Conservation (phyloP, 1,284 basidiomycete species). For the Trichosporon sp. region DNA sequence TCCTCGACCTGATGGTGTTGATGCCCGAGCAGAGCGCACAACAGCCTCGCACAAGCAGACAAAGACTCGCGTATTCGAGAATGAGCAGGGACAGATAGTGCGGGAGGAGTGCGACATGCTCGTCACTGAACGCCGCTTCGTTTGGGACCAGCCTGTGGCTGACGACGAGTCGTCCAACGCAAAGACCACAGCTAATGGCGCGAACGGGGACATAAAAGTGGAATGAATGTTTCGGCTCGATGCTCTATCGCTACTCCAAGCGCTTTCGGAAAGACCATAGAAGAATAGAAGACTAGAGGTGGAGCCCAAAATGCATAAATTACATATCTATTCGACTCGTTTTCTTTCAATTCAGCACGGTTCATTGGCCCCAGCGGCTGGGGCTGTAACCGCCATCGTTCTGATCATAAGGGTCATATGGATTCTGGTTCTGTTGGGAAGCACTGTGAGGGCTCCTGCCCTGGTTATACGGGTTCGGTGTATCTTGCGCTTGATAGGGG, state of each 20-base stretch:
- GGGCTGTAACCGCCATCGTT: not conserved
- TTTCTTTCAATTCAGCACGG: not conserved
- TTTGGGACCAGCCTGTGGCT: not conserved
- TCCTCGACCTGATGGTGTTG: not conserved
- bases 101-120: slow-evolving; percentile 17
- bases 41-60: slow-evolving; percentile 10
- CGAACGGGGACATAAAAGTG: not conserved
- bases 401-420: not conserved
- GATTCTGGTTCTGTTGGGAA: not conserved
- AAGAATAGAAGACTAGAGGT: not conserved
- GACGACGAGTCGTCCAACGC: not conserved
- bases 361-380: not conserved
- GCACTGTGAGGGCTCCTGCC: not conserved
- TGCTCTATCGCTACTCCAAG: too few relatives aligned
- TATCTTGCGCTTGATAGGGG: not conserved
- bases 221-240: not conserved
- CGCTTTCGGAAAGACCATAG: not conserved
- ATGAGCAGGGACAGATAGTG: slow-evolving; percentile 8
- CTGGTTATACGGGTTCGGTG: not conserved
- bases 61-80: not conserved
- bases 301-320: not conserved
- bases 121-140: slow-evolving; percentile 12
- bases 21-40: slow-evolving; percentile 2
- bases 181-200: not conserved
- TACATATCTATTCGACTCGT: not conserved